Base-by-base conservation (phyloP, 2,329 filamentous ascomycete genomes). In the Aspergillus clavatus region DNA sequence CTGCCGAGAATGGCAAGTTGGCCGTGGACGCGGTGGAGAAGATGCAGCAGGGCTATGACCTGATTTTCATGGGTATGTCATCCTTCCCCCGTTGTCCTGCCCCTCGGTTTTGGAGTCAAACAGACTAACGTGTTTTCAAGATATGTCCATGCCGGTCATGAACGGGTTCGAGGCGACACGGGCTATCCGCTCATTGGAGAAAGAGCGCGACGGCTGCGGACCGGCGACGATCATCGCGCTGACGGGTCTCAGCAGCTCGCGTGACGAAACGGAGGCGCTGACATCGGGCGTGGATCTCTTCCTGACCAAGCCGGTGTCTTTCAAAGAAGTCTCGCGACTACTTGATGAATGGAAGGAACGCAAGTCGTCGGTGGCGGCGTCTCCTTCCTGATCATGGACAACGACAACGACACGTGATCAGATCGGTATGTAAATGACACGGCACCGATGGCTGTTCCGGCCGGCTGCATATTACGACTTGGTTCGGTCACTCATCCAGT, bases 101-200 rank as follows among this genome's bases (percentile, higher is more conserved):
- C n/a, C n/a, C n/a, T n/a, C n/a, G n/a, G n/a, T n/a, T n/a, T n/a
- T n/a, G n/a, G n/a, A n/a, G n/a, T n/a, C n/a, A n/a, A 37, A 14
- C 35, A 26, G 26, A 11, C 47, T 28, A 28, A 22, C 12, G 5
- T 5, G 29, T 3, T 12, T 4, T 24, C 21, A 28, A 62, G 69
- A 74, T 39, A 72, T 74, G 27, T 69, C 66, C 2, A 75, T 75
- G 71, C 72, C 72, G 0, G 65, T 73, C 4, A 72, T 74, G 69
- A 69, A 73, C 50, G 72, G 72, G 1, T 72, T 74, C 38, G 68
- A 72, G 52, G 69, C 72, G 2, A 72, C 72, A 4, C 66, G 70
- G 6, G 65, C 66, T n/a, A 75, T 75, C 40, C 68, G 73, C 8
- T 52, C 62, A 7, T 55, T 67, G n/a, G 68, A 71, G 44, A 66